These are phyloP conservation scores for Chara braunii DNA, from an alignment of 139 green algal genomes.

Conservation along the genomic window DNA sequence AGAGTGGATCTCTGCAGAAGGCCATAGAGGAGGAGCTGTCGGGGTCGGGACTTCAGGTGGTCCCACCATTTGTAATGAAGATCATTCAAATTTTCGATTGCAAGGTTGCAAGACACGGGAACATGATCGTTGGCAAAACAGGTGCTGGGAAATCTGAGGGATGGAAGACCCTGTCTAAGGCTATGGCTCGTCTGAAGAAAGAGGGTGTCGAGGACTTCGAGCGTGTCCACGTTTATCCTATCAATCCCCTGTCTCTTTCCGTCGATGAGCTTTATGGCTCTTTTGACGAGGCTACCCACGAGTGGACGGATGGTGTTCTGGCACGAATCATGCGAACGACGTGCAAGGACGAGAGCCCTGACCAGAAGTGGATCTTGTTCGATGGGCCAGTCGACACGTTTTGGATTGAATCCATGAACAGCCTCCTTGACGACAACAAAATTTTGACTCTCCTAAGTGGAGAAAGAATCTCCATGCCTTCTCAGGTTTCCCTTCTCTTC, in stretches of 20 bases:
- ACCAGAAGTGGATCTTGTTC: slow-evolving; percentile 73
- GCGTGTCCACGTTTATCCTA: slow-evolving; percentile 63
- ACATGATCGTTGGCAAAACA: slow-evolving; percentile 84
- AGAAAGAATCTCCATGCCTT: slow-evolving; percentile 68
- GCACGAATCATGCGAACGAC: slow-evolving; percentile 63
- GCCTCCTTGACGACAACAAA: slow-evolving; percentile 75
- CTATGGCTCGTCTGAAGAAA: slow-evolving; percentile 53
- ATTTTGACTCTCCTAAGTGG: slow-evolving; percentile 65
- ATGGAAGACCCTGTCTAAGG: slow-evolving; percentile 63
- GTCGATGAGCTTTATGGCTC: slow-evolving; percentile 77
- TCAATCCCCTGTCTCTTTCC: slow-evolving; percentile 73
- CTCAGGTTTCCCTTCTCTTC: slow-evolving; percentile 65
- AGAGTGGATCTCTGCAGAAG: slow-evolving; percentile 50
- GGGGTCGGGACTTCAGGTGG: slow-evolving; percentile 61
- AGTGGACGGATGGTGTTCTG: slow-evolving; percentile 68
- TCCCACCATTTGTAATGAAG: slow-evolving; percentile 72
- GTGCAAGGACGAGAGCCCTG: slow-evolving; percentile 57
- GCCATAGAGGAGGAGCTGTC: slow-evolving; percentile 65
- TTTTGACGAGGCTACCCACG: slow-evolving; percentile 62
- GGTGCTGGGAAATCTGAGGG: slow-evolving; percentile 70
- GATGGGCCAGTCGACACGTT: slow-evolving; percentile 76
- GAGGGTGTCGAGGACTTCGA: slow-evolving; percentile 14
- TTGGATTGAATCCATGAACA: slow-evolving; percentile 83
- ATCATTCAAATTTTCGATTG: slow-evolving; percentile 76
- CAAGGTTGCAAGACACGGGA: slow-evolving; percentile 79